Evolutionary conservation across 2,329 filamentous ascomycete species (phyloP).

Genomic region (Penicillium sp.): DNA sequence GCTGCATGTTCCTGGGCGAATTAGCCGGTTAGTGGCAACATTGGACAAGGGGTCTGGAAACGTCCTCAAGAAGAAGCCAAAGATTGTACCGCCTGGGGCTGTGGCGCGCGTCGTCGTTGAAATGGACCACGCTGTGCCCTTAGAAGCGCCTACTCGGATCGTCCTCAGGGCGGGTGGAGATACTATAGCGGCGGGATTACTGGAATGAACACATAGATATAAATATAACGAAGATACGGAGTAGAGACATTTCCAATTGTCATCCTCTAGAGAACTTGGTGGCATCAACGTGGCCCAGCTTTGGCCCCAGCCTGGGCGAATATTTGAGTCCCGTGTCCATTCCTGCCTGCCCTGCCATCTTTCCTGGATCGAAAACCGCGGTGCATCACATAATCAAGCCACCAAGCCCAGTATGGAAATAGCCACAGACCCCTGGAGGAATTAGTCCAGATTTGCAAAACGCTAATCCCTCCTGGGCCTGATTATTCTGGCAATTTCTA

Average conservation of each 20-base stretch:
- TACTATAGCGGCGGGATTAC: slow-evolving; percentile 84
- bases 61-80: slow-evolving; percentile 80
- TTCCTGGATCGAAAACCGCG: slow-evolving; percentile 9
- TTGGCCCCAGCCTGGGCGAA: background rate
- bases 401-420: slow-evolving; percentile 1
- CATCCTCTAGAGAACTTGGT: background rate
- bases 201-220: slow-evolving; percentile 58
- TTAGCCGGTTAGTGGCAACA: slow-evolving; percentile 72
- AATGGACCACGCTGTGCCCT: slow-evolving; percentile 72
- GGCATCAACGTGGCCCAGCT: background rate
- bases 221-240: background rate
- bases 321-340: slow-evolving; percentile 6
- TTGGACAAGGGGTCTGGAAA: slow-evolving; percentile 80
- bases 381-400: background rate
- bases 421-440: slow-evolving; percentile 8
- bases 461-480: background rate
- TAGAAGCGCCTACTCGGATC: slow-evolving; percentile 80
- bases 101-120: slow-evolving; percentile 80
- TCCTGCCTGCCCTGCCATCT: slow-evolving; percentile 1
- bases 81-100: slow-evolving; percentile 77
- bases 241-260: background rate
- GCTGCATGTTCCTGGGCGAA: slow-evolving; percentile 76
- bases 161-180: slow-evolving; percentile 80
- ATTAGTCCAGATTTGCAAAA: slow-evolving; percentile 1
- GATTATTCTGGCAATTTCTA: slow-evolving; percentile 40